Evolutionary conservation across 1,284 basidiomycete species (phyloP).

Genomic region (Pascua sp.): DNA sequence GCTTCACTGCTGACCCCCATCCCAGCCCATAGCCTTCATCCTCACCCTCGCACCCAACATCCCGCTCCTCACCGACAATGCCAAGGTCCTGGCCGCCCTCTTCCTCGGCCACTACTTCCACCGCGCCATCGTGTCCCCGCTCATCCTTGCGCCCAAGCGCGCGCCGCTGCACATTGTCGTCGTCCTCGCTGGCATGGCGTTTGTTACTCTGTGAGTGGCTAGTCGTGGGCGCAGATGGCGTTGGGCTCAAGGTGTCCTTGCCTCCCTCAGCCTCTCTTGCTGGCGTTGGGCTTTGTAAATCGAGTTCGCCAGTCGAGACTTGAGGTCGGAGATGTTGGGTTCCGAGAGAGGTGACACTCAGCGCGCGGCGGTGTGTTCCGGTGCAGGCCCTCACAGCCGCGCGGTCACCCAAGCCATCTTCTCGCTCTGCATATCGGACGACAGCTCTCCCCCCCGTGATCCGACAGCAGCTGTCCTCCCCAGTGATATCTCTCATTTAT

Average conservation of each 20-base stretch:
- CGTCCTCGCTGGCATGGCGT: conserved; percentile 57
- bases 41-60: conserved; percentile 47
- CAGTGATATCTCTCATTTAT: neutral
- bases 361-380: no score
- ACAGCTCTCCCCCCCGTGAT: neutral
- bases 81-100: conserved; percentile 31
- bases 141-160: conserved; percentile 70
- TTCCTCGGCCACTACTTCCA: conserved; percentile 79
- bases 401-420: no score
- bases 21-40: conserved; percentile 14
- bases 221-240: conserved; percentile 52
- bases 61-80: conserved; percentile 25
- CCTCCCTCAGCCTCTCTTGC: no score
- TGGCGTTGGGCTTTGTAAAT: no score
- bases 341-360: no score
- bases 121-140: conserved; percentile 74
- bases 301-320: no score
- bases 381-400: no score
- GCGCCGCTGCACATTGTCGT: conserved; percentile 72
- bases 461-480: no score
- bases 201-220: conserved; percentile 73
- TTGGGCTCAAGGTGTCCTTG: no score
- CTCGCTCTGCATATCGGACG: no score
- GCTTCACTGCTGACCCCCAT: neutral
- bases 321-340: no score